Base-by-base conservation (phyloP, 768 basidiomycete species). In the Ramaria sp. region DNA sequence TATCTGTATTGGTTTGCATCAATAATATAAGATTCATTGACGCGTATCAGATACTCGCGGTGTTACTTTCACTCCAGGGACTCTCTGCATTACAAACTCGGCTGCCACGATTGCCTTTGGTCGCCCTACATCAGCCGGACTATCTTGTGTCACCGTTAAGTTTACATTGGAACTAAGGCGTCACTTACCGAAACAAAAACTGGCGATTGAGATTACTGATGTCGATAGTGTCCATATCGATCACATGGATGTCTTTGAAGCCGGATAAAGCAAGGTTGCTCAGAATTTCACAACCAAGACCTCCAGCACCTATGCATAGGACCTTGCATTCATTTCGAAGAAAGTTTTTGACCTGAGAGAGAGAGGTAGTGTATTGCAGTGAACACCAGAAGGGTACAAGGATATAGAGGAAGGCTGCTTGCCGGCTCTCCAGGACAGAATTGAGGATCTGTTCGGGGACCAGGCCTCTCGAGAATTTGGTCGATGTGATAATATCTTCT, bases 191-290 rank as follows among this genome's bases (percentile, higher is more conserved):
- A 75, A 99, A 99, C 22, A 99, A 75, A 69, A 99, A 99, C 71
- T 99, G 96, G 51, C 96, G 81, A 70, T 99, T 99, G 62, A 99
- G 78, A 70, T 99, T 99, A 66, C 93, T 97, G 66, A 99, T 89
- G 72, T 99, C 95, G 68, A 98, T 99, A 15, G 95, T 97, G 76
- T 99, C 95, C 94, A 99, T 98, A 76, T 99, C 96, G 67, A 99
- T 98, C 59, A 99, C 94, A 75, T 97, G 92, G 62, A 98, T 96
- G 66, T 98, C 90, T 71, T 88, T 90, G 83, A 98, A 99, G 24
- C 96, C 96, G 46, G 91, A 88, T 63, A 98, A 72, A 22, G 96
- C 95, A 51, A 99, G 80, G 71, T 98, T 96, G 59, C 94, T 89
- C 42, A 99, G 77, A 62, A 98, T 98, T 76, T 99, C 96, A 71